Evolutionary conservation across 176 grass and related monocot genomes (phyloP), one percentile per base, ranked within the genome.

Genomic region (Calamus simplicifolius): DNA sequence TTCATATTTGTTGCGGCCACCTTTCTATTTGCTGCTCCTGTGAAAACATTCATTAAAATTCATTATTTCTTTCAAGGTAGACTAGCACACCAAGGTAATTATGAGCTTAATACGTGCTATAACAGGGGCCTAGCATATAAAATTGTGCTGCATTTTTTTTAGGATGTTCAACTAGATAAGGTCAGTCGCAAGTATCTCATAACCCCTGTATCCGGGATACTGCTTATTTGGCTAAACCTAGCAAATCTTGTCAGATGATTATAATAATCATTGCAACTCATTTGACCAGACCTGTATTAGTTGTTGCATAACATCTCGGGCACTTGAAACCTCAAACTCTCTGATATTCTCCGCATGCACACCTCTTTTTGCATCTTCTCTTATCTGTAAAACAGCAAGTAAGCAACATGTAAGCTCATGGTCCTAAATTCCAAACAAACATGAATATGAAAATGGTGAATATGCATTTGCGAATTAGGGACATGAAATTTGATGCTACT

Each of bases 1-100:
- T 98, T 98, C 93, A 98, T 98, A 85, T 98, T 98, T 70, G 93
- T 98, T 18, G 93, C 73, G 19, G 93, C 93, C 57, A 98, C 93
- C 76, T 92, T 98, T 74, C 93, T 76, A 77, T 92, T 98, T 80
- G 87, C 73, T 66, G 87, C 81, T 10, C 93, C 93, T 98, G 69
- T 17, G 75, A 73, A 73, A 56, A 63, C 25, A 27, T 25, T 61
- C 31, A 35, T 35, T 7, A 7, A 16, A 18, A 63, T 31, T 8
- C 48, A 63, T 48, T 48, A 15, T 26, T 48, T 52, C 18, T 28
- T 29, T 10, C 38, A 51, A 15, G 38, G 31, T 35, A 35, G 8
- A 35, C 8, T 43, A 43, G 35, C 12, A 12, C 35, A 43, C 12
- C 35, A 43, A 43, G 1, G 35, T 13, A 12, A 43, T 43, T 43